phyloP scores from a whole-genome alignment of 1,139 yeast genomes.

The Sugiyamaella castrensis region DNA sequence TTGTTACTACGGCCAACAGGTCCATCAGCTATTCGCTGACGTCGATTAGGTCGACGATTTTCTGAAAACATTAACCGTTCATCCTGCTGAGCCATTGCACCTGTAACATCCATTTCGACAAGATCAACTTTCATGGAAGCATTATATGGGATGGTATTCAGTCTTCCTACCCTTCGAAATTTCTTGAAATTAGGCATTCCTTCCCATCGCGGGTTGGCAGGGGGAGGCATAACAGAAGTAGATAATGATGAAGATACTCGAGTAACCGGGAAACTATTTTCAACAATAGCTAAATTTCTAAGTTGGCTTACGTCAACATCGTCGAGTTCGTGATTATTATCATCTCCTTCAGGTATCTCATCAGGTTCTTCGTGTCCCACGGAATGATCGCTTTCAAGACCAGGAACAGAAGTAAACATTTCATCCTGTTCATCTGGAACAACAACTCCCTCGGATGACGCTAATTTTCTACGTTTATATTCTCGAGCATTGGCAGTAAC shows the following conservation, averaged over 20 bases:
- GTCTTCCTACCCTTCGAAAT: slow-evolving; percentile 7
- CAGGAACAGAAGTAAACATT: slow-evolving; percentile 8
- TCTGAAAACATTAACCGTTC: background rate
- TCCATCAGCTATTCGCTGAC: background rate
- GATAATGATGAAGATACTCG: background rate
- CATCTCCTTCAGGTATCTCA: slow-evolving; percentile 1
- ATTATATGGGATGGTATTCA: no score
- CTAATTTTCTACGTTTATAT: slow-evolving; percentile 4
- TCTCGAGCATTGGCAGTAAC: slow-evolving; percentile 11
- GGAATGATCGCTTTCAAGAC: slow-evolving; percentile 1
- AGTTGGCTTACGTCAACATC: slow-evolving; percentile 1
- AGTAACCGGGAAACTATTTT: slow-evolving; percentile 15
- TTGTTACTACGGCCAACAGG: background rate
- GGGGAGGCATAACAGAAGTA: background rate
- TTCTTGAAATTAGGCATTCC: slow-evolving; percentile 18
- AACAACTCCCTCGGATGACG: background rate
- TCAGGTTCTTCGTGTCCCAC: slow-evolving; percentile 5
- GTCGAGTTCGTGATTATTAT: slow-evolving; percentile 12
- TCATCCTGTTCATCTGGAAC: background rate
- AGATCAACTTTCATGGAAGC: background rate
- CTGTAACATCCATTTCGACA: background rate
- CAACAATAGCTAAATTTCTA: slow-evolving; percentile 20
- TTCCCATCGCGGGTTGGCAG: background rate
- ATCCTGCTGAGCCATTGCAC: background rate
- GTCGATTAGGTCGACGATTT: no score